Evolutionary conservation across 2,329 filamentous ascomycete genomes (phyloP), one percentile per base, ranked within the genome.

Genomic region (Cladosporium sp.): DNA sequence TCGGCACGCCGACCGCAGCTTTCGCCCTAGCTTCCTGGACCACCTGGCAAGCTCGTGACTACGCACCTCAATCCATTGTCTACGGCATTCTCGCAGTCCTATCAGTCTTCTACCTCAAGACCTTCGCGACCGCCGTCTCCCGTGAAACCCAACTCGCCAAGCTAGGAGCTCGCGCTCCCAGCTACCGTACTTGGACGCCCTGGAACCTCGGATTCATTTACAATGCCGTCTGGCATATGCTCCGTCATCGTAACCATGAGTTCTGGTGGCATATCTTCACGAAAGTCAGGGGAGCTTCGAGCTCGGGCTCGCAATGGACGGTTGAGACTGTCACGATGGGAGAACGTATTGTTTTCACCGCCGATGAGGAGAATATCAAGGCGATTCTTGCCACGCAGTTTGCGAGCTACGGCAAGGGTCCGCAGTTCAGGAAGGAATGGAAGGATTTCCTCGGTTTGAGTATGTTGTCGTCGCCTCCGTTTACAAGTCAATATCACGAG

Each of bases 351-450:
- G 67, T 94, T 52, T 77, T 93, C 62, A 95, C 91, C 0, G 79
- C 80, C 4, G 89, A 95, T 58, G 86, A 86, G 0, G 88, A 94
- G 62, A 95, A 95, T 64, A 86, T 95, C 72, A 95, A 95, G 67
- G 88, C 91, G 5, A 78, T 96, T 18, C 75, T 96, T n/a, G 87
- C 90, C 0, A 86, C 85, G 1, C 88, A 95, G 63, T 96, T 96
- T 63, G 70, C 71, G 35, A 87, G 95, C 62, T 96, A 84, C 63
- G 91, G 90, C 59, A 90, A 95, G 65, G 89, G 90, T 6, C 70
- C 82, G 54, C 69, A 74, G 18, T 95, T 95, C 70, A 84, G 91
- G 59, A 59, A 68, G 7, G 84, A 90, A 45, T 94, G 86, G 85
- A 76, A 80, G 51, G 79, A 83, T 12, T 94, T 88, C 55, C 72